Conservation (phyloP, 441 rosid species). For the Daphne laureola region DNA sequence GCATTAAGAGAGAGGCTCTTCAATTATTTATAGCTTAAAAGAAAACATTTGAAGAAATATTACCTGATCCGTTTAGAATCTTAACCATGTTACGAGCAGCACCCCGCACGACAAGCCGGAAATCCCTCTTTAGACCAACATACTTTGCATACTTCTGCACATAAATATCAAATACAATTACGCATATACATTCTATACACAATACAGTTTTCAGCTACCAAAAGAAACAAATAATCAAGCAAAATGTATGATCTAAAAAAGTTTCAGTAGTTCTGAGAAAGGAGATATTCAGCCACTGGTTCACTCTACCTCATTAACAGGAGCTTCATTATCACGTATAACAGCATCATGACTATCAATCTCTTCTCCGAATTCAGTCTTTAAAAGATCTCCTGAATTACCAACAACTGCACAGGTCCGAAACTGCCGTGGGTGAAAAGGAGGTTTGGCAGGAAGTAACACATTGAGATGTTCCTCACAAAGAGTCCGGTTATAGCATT, state of each 20-base stretch:
- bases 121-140: conserved; percentile 91
- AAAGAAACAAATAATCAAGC: conserved; percentile 13
- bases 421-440: conserved; percentile 86
- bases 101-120: conserved; percentile 95
- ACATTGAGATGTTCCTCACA: conserved; percentile 90
- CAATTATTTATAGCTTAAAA: background rate
- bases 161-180: conserved; percentile 10
- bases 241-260: conserved; percentile 8
- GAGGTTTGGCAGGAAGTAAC: conserved; percentile 83
- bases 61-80: conserved; percentile 81
- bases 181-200: conserved; percentile 12
- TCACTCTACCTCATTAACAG: conserved; percentile 66
- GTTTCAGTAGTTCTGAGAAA: conserved; percentile 3
- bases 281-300: background rate
- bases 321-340: conserved; percentile 94
- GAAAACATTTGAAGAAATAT: conserved; percentile 7
- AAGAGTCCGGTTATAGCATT: conserved; percentile 76
- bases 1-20: conserved; percentile 1
- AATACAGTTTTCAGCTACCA: background rate
- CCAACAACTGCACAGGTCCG: conserved; percentile 90
- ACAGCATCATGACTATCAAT: conserved; percentile 95
- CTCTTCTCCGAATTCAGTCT: conserved; percentile 82
- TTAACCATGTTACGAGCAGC: conserved; percentile 93
- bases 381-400: conserved; percentile 89
- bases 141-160: conserved; percentile 80